phyloP scores from a whole-genome alignment of 148 eudicot genomes.

The Fagopyrum esculentum region DNA sequence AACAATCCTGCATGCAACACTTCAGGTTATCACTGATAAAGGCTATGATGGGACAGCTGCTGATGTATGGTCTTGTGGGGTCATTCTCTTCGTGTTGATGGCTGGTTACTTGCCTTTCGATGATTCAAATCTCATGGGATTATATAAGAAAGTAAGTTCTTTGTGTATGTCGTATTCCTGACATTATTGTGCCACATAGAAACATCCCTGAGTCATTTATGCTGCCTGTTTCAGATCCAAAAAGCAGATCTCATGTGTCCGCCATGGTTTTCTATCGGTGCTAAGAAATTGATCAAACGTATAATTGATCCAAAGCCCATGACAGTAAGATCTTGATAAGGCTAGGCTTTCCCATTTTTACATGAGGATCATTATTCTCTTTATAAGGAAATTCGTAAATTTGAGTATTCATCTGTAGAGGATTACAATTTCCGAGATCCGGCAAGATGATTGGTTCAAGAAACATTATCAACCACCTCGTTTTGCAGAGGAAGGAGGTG shows the following conservation, averaged over 20 bases:
- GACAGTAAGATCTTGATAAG: constrained; percentile 41
- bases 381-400: background rate
- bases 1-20: background rate
- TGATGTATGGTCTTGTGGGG: constrained; percentile 90
- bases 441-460: constrained; percentile 78
- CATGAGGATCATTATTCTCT: background rate
- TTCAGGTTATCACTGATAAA: constrained; percentile 73
- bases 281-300: constrained; percentile 50
- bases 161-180: background rate
- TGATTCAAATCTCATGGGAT: constrained; percentile 50
- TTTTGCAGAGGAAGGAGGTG: constrained; percentile 59
- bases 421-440: constrained; percentile 56
- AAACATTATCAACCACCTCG: constrained; percentile 64
- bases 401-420: constrained; percentile 39
- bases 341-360: background rate
- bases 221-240: constrained; percentile 47
- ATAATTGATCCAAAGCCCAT: constrained; percentile 81
- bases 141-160: constrained; percentile 60
- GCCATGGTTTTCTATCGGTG: constrained; percentile 65
- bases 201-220: background rate
- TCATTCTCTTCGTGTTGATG: constrained; percentile 87
- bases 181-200: background rate
- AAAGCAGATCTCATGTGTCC: constrained; percentile 53
- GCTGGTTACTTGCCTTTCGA: constrained; percentile 91
- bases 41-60: constrained; percentile 84